A percentile compares a stretch with the other conserved stretches of the same genome.
phyloP scores from a whole-genome alignment of 306 rosid species.

The Sindora glabra region DNA sequence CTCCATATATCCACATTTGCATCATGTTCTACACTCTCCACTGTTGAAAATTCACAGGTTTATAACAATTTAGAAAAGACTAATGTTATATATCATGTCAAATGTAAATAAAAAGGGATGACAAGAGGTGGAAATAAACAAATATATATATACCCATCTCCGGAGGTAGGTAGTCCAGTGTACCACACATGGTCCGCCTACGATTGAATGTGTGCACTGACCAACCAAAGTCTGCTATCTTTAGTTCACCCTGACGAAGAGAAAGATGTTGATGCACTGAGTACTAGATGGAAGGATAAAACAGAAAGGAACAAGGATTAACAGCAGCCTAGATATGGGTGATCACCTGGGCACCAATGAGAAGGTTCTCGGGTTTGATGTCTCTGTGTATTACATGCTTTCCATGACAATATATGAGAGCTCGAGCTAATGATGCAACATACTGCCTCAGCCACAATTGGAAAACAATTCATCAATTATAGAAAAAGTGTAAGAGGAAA shows the following conservation, averaged over 20 bases:
- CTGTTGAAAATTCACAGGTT: slow-evolving; percentile 37
- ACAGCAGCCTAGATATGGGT: slow-evolving; percentile 3
- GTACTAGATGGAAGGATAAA: background rate
- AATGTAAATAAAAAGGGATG: background rate
- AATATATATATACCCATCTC: slow-evolving; percentile 78
- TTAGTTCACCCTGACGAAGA: slow-evolving; percentile 74
- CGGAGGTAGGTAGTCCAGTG: slow-evolving; percentile 96
- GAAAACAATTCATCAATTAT: background rate
- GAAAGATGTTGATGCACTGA: slow-evolving; percentile 10
- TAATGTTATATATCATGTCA: background rate
- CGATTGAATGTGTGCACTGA: slow-evolving; percentile 98
- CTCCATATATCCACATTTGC: slow-evolving; percentile 99
- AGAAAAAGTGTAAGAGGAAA: background rate
- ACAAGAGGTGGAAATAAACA: background rate
- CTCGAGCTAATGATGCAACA: slow-evolving; percentile 89
- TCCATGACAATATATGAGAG: slow-evolving; percentile 99
- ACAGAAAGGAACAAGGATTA: background rate
- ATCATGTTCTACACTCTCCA: slow-evolving; percentile 98
- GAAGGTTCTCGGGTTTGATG: slow-evolving; percentile 95
- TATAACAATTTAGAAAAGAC: slow-evolving; percentile 3
- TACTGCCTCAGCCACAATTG: slow-evolving; percentile 49
- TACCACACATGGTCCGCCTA: slow-evolving; percentile 98
- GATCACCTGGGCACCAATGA: slow-evolving; percentile 84
- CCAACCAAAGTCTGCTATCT: slow-evolving; percentile 99
- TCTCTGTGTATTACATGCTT: slow-evolving; percentile 98